Evolutionary conservation across 2,329 filamentous ascomycete species (phyloP).

Genomic region (Exophiala dermatitidis): DNA sequence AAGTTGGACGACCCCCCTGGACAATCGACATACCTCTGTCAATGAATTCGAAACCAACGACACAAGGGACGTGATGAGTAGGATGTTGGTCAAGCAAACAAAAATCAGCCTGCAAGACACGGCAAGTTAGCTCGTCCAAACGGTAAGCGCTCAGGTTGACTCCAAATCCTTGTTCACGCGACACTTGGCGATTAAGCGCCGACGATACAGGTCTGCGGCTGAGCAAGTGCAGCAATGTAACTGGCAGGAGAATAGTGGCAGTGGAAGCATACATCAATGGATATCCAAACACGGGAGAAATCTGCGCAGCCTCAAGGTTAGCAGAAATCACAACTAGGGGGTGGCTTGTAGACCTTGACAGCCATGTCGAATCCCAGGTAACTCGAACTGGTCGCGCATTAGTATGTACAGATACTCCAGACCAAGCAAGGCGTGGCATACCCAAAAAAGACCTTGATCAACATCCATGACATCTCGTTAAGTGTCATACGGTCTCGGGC

Average conservation of each 20-base stretch:
- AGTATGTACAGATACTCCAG: conserved; percentile 15
- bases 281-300: conserved; percentile 26
- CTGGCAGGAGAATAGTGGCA: background rate
- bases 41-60: conserved; percentile 53
- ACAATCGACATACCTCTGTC: conserved; percentile 43
- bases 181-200: conserved; percentile 12
- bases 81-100: conserved; percentile 54
- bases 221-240: background rate
- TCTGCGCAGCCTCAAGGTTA: conserved; percentile 19
- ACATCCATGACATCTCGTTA: conserved; percentile 52
- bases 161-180: background rate
- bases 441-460: conserved; percentile 58
- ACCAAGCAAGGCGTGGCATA: conserved; percentile 28
- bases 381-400: conserved; percentile 38
- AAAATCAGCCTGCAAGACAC: conserved; percentile 45
- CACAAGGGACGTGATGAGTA: conserved; percentile 54
- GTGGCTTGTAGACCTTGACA: conserved; percentile 26
- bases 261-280: conserved; percentile 25
- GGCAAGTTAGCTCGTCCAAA: conserved; percentile 12
- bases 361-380: conserved; percentile 52
- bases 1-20: conserved; percentile 8
- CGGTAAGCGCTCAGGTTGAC: conserved; percentile 7
- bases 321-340: background rate
- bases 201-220: background rate
- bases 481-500: conserved; percentile 51